Conservation (phyloP, 148 eudicot species). For the Spergularia marina region DNA sequence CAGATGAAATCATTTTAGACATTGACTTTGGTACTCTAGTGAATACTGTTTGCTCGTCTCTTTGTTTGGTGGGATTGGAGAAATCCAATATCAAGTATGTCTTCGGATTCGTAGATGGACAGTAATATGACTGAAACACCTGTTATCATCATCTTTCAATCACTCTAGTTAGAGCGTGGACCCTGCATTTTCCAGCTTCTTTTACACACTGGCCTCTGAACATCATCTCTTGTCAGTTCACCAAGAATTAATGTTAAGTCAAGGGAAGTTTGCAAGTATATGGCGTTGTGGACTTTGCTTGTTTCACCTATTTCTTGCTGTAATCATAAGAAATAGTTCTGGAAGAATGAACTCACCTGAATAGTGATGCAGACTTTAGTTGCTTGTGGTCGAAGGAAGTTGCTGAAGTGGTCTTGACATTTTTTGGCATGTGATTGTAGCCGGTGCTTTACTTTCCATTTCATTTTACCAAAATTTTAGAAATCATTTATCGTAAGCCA, state of each 20-base stretch:
- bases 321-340: neutral
- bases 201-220: neutral
- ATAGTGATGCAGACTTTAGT: neutral
- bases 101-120: neutral
- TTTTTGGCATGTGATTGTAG: neutral
- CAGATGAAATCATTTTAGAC: neutral
- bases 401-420: neutral
- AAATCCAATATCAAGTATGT: neutral
- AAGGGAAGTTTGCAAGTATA: neutral
- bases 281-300: neutral
- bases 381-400: neutral
- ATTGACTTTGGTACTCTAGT: neutral
- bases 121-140: neutral
- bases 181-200: neutral
- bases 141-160: neutral
- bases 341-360: neutral
- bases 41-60: neutral
- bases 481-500: neutral
- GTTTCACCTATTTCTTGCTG: neutral
- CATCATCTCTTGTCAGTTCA: neutral
- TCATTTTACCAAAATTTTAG: neutral
- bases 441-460: neutral
- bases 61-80: neutral
- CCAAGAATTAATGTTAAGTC: neutral
- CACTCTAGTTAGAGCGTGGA: neutral